phyloP scores from a whole-genome alignment of 2,329 filamentous ascomycete genomes.

The Lithohypha guttulata region DNA sequence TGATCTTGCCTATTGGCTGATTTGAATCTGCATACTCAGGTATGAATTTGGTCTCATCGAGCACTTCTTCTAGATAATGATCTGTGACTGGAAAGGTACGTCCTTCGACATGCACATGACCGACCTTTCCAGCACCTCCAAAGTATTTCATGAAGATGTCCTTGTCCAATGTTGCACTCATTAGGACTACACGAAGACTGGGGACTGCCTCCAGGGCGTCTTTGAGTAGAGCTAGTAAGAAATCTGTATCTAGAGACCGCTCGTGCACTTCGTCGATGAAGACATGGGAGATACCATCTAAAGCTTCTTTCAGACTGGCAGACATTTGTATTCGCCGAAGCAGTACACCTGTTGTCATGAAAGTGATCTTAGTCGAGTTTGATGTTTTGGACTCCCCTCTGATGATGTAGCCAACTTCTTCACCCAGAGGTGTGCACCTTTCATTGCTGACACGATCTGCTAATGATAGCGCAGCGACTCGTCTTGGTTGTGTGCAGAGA shows the following conservation, averaged over 20 bases:
- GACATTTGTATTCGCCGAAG: slow-evolving; percentile 66
- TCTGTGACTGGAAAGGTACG: slow-evolving; percentile 84
- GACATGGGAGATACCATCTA: slow-evolving; percentile 86
- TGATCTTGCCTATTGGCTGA: slow-evolving; percentile 51
- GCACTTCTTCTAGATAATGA: slow-evolving; percentile 78
- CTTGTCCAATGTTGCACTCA: slow-evolving; percentile 93
- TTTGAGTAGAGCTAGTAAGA: slow-evolving; percentile 74
- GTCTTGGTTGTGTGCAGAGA: slow-evolving; percentile 85
- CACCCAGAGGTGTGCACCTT: slow-evolving; percentile 66
- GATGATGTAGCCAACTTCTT: slow-evolving; percentile 85
- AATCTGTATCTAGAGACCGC: slow-evolving; percentile 87
- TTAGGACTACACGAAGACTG: slow-evolving; percentile 81
- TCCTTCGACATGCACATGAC: slow-evolving; percentile 74
- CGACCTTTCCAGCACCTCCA: slow-evolving; percentile 57
- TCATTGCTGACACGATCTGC: slow-evolving; percentile 93
- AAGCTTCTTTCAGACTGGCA: slow-evolving; percentile 48
- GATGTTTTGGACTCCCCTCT: slow-evolving; percentile 75
- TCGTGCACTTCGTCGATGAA: slow-evolving; percentile 97
- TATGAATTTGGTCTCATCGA: slow-evolving; percentile 56
- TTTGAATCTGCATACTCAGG: slow-evolving; percentile 37
- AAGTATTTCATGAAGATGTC: slow-evolving; percentile 79
- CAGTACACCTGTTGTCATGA: slow-evolving; percentile 90
- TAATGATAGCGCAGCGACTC: slow-evolving; percentile 86
- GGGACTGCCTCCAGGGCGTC: slow-evolving; percentile 65
- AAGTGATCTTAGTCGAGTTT: slow-evolving; percentile 75